Percentiles rank a stretch among this genome's conserved stretches.
phyloP scores from a whole-genome alignment of 2,329 filamentous ascomycete species.

The Rhinocladiella similis region DNA sequence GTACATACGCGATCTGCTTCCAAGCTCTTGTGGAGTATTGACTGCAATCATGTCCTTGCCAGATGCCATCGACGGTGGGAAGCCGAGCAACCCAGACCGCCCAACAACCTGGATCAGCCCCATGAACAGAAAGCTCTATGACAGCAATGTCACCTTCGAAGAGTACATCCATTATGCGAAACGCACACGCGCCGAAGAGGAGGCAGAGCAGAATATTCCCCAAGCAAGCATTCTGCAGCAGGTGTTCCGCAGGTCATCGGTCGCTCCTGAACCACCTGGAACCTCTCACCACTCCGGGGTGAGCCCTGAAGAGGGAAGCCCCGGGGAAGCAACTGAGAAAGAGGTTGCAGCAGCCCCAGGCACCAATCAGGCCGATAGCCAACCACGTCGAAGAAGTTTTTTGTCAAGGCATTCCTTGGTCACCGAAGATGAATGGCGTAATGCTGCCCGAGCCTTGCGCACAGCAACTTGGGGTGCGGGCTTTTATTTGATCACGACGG shows the following conservation, averaged over 20 bases:
- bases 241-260: constrained; percentile 11
- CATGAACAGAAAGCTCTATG: constrained; percentile 28
- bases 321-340: neutral
- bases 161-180: constrained; percentile 44
- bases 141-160: constrained; percentile 36
- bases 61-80: constrained; percentile 3
- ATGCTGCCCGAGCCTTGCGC: constrained; percentile 47
- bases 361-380: neutral
- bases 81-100: constrained; percentile 1
- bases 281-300: neutral
- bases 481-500: constrained; percentile 54
- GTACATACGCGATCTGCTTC: too few relatives aligned
- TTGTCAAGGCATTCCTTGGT: constrained; percentile 7
- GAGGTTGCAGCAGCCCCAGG: neutral
- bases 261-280: neutral
- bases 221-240: constrained; percentile 11
- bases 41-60: constrained; percentile 8
- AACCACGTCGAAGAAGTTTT: constrained; percentile 8
- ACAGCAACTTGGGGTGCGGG: constrained; percentile 48
- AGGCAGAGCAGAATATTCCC: constrained; percentile 13
- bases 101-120: constrained; percentile 8
- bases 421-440: constrained; percentile 44
- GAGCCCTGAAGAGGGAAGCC: constrained; percentile 3
- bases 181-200: constrained; percentile 37
- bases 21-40: neutral